Base-by-base conservation (phyloP, 2,329 filamentous ascomycete species). In the Sporothrix variecibatus region DNA sequence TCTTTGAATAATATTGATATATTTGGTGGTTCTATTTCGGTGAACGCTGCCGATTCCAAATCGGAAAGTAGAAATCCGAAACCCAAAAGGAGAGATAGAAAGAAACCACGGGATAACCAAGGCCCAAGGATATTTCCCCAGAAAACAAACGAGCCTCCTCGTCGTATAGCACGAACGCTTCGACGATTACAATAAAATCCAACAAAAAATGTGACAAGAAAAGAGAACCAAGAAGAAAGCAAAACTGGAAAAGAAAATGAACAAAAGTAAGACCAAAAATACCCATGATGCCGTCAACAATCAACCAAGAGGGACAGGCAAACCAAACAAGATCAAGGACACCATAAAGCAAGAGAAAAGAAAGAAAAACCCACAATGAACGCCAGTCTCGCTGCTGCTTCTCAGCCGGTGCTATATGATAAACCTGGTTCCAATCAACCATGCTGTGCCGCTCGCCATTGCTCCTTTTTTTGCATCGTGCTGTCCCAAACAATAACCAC, bases 341-440 rank as follows among this genome's bases (percentile, higher is more conserved):
- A 49, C 43, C 15, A 20, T 49, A 49, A 49, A 49, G 20, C 6
- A 49, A 64, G 26, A 31, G 38, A 56, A 43, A 53, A 49, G 60
- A 49, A 34, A 62, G 58, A 40, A n/a, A 65, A 64, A 56, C 71
- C 68, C n/a, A 34, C 7, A 9, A 53, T 23, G 56, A 71, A 71
- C 68, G 31, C 68, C 68, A 38, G 49, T 26, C 69, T 60, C 51
- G 46, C 53, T 60, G 31, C 51, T 46, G 51, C 53, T 43, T 70
- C 67, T 70, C 49, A 31, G 46, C 46, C 67, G 23, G 34, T 72
- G 38, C 56, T 64, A 17, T 62, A 23, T 72, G 46, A 53, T 64
- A 51, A 56, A 28, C 31, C 49, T 28, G 49, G 31, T 38, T 71
- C 68, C 68, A 20, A 58, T 40, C 12, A 56, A 71, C 68, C 49